Evolutionary conservation across 129 eudicot genomes (phyloP).

Genomic region (Chrysanthemum makinoi): DNA sequence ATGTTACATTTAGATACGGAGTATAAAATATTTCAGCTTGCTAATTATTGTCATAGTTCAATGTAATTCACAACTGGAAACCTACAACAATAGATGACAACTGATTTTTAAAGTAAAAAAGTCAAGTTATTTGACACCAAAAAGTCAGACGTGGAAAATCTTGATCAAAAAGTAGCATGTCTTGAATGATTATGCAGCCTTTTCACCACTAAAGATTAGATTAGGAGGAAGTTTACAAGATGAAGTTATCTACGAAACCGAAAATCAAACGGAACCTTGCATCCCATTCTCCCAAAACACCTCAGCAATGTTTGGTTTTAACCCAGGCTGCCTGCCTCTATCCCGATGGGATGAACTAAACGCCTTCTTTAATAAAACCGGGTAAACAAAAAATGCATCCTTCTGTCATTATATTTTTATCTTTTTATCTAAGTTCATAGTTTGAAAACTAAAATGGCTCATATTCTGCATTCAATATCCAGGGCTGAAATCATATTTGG

Average conservation of each 20-base stretch:
- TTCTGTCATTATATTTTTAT: constrained; percentile 1
- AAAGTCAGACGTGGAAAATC: not conserved
- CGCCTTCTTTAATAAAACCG: constrained; percentile 55
- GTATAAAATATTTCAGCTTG: constrained; percentile 1
- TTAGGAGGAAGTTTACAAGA: constrained; percentile 93
- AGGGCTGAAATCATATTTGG: constrained; percentile 77
- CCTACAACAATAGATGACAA: not conserved
- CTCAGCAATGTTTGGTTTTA: constrained; percentile 57
- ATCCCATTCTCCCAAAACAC: constrained; percentile 40
- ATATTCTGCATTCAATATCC: constrained; percentile 13
- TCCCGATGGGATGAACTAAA: constrained; percentile 77
- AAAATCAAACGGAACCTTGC: constrained; percentile 52
- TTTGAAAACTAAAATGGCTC: constrained; percentile 17
- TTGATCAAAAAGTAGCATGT: constrained; percentile 2
- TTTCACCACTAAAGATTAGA: constrained; percentile 86
- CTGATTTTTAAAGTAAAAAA: not conserved
- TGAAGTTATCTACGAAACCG: constrained; percentile 58
- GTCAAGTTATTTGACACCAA: constrained; percentile 15
- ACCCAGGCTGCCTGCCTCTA: constrained; percentile 71
- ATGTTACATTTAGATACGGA: constrained; percentile 1
- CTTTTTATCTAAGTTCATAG: not conserved
- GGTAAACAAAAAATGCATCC: constrained; percentile 37
- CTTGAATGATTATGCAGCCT: constrained; percentile 52
- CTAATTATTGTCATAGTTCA: not conserved
- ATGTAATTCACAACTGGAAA: constrained; percentile 2